Evolutionary conservation across 2,329 filamentous ascomycete genomes (phyloP), one percentile per base, ranked within the genome.

Genomic region (Trichoderma cornu-damae): DNA sequence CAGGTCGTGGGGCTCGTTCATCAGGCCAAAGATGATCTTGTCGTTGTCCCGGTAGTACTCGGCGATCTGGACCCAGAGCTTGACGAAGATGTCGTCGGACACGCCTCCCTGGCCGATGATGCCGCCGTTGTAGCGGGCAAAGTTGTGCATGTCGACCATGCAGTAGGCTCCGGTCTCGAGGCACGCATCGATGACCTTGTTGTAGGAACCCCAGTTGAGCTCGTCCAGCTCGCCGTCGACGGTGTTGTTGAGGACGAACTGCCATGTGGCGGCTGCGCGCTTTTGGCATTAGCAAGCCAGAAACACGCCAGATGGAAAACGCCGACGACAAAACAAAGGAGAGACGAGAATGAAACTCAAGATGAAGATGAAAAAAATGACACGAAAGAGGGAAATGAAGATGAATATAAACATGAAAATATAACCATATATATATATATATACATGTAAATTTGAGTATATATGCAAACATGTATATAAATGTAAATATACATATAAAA

Each of bases 1-100:
- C 56, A 81, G 69, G 52, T 83, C 79, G 67, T 87, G 83, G 6
- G 85, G 85, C 70, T 85, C 86, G 70, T 88, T 89, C 84, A 88
- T 88, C 43, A 88, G 67, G 12, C 83, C 84, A 62, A 88, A 88
- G 70, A 59, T 79, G 68, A 50, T 76, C 76, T 24, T 82, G 35
- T 75, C 67, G 49, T 82, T 70, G 5, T 76, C 75, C 0, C 73
- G 79, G 68, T 88, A 88, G 65, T 82, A 81, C 1, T 70, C 73
- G 7, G 85, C 85, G 4, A 85, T 68, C 58, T 80, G 73, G 1
- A 66, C 68, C 85, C 85, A 88, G 4, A 88, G 69, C 40, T 71
- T 72, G 3, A 76, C 79, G 62, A 87, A 83, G 12, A 83, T 70
- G 9, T 77, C 79, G 65, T 87, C 77, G 0, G 77, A 77, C 0